Evolutionary conservation across 306 rosid species (phyloP).

Genomic region (Vigna trinervia): DNA sequence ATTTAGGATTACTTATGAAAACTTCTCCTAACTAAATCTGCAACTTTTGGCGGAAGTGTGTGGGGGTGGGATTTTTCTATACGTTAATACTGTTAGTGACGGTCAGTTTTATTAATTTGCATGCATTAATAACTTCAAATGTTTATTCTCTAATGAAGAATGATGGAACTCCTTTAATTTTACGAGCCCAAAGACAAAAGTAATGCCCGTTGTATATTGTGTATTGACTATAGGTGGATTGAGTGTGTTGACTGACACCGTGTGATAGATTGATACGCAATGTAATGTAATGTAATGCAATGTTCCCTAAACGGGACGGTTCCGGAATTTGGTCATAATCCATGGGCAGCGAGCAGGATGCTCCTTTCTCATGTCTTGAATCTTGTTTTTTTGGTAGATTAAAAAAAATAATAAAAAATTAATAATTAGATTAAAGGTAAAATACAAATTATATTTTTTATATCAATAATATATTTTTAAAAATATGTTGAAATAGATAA

Average conservation of each 20-base stretch:
- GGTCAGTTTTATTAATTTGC: background rate
- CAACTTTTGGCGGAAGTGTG: background rate
- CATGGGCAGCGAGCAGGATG: background rate
- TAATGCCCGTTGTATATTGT: background rate
- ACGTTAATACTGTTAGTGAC: background rate
- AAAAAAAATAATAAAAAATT: too few relatives aligned
- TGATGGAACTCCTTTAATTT: background rate
- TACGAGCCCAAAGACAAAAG: background rate
- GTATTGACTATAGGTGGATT: background rate
- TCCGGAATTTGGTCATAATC: constrained; percentile 4
- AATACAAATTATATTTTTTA: too few relatives aligned
- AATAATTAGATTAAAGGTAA: too few relatives aligned
- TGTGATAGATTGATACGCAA: background rate
- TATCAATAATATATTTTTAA: too few relatives aligned
- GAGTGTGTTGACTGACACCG: background rate
- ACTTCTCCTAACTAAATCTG: background rate
- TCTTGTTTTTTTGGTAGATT: too few relatives aligned
- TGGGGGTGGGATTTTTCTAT: background rate
- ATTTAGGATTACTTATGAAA: background rate
- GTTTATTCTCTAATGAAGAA: background rate
- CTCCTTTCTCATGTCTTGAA: too few relatives aligned
- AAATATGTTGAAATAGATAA: too few relatives aligned
- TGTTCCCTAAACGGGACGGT: background rate
- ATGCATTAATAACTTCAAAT: background rate
- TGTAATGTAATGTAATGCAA: background rate